Percentiles rank a stretch among this genome's conserved stretches.
These are phyloP conservation scores for Davidsoniella australis DNA, from an alignment of 2,329 filamentous ascomycete genomes.

Conservation along the genomic window DNA sequence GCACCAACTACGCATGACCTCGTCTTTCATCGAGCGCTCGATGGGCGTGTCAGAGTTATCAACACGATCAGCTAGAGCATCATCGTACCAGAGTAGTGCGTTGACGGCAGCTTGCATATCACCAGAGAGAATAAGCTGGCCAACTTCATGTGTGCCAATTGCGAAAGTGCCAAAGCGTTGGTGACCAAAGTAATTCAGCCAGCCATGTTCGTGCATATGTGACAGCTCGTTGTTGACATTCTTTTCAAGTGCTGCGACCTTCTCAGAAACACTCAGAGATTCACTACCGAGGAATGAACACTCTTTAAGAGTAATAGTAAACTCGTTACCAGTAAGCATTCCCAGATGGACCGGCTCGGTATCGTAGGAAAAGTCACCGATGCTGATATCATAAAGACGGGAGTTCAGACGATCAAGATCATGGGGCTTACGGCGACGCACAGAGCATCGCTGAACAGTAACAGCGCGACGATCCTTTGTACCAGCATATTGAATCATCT, in stretches of 20 bases:
- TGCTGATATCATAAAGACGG: constrained; percentile 42
- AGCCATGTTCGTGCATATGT: constrained; percentile 57
- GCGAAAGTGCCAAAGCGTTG: constrained; percentile 86
- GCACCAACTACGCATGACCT: constrained; percentile 60
- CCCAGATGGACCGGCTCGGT: constrained; percentile 60
- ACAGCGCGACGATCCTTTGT: constrained; percentile 83
- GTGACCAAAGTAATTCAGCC: constrained; percentile 96
- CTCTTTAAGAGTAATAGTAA: constrained; percentile 78
- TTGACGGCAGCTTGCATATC: constrained; percentile 69
- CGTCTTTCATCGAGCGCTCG: constrained; percentile 50
- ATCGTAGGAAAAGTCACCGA: constrained; percentile 72
- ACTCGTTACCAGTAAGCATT: constrained; percentile 77
- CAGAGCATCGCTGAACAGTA: constrained; percentile 67
- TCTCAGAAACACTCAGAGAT: constrained; percentile 16
- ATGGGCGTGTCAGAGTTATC: constrained; percentile 22
- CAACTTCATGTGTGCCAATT: constrained; percentile 71
- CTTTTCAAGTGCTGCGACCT: constrained; percentile 18
- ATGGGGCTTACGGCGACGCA: constrained; percentile 32
- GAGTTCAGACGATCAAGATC: constrained; percentile 48
- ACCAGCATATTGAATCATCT: constrained; percentile 60
- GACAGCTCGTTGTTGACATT: constrained; percentile 41
- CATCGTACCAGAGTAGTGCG: constrained; percentile 56
- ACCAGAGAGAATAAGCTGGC: constrained; percentile 64
- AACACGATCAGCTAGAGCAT: constrained; percentile 35
- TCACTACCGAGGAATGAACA: constrained; percentile 26